These are phyloP conservation scores for Apiospora saccharicola DNA, from an alignment of 2,329 filamentous ascomycete species.

Conservation along the genomic window DNA sequence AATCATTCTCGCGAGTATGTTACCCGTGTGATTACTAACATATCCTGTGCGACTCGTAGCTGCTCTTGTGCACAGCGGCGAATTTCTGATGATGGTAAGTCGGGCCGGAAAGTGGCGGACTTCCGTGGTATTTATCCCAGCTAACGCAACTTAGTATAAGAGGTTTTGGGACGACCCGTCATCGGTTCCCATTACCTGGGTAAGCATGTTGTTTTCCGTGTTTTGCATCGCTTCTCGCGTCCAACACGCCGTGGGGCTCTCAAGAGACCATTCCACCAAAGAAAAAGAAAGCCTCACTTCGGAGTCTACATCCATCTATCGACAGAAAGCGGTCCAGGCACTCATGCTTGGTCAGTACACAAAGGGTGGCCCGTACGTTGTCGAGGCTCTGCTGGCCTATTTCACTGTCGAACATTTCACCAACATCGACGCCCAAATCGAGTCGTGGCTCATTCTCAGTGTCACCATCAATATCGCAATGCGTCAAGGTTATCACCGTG, in stretches of 20 bases:
- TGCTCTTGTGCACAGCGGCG: background rate
- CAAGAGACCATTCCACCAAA: constrained; percentile 28
- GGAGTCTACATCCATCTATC: constrained; percentile 32
- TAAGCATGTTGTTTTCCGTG: constrained; percentile 55
- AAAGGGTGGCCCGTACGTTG: constrained; percentile 50
- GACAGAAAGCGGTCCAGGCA: constrained; percentile 46
- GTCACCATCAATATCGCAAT: constrained; percentile 42
- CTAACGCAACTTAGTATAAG: constrained; percentile 46
- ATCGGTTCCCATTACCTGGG: constrained; percentile 49
- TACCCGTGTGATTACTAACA: background rate
- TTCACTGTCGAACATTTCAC: constrained; percentile 42
- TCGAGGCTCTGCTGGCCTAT: constrained; percentile 48
- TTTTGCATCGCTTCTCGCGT: constrained; percentile 48
- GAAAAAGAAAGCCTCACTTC: constrained; percentile 18
- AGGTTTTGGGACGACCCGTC: constrained; percentile 51
- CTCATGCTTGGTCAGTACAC: constrained; percentile 50
- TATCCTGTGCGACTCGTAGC: background rate
- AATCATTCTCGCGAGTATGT: constrained; percentile 16
- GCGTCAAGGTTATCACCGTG: constrained; percentile 53
- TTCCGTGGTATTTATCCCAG: background rate
- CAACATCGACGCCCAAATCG: constrained; percentile 42
- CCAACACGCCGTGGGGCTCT: constrained; percentile 29
- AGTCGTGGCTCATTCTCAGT: constrained; percentile 45
- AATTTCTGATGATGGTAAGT: background rate
- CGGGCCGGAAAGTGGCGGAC: too few relatives aligned